Conservation (phyloP, 140 eudicot genomes). For the Flaveria floridana region DNA sequence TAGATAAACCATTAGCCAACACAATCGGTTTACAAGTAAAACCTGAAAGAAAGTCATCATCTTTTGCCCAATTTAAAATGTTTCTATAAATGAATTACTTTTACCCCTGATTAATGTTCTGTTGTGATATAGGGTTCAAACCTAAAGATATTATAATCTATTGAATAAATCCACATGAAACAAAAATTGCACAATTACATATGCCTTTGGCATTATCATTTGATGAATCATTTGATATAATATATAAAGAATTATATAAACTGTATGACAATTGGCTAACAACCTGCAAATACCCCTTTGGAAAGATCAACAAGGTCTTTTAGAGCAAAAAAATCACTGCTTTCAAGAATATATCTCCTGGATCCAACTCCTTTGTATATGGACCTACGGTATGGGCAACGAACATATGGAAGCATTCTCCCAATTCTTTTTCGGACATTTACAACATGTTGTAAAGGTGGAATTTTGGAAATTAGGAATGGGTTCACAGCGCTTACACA, state of each 20-base stretch:
- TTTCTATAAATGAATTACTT: not conserved
- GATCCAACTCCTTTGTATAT: conserved; percentile 81
- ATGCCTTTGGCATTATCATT: conserved; percentile 17
- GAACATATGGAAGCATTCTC: conserved; percentile 79
- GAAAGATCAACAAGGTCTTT: conserved; percentile 93
- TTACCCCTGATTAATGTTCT: not conserved
- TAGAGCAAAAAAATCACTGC: conserved; percentile 86
- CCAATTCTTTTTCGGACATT: conserved; percentile 73
- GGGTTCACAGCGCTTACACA: conserved; percentile 97
- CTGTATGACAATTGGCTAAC: conserved; percentile 16
- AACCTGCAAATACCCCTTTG: conserved; percentile 96
- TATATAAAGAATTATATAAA: not conserved
- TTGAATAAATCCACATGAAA: not conserved
- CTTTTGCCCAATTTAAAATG: not conserved
- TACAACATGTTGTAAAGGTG: conserved; percentile 78
- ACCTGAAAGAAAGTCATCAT: not conserved
- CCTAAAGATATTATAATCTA: not conserved
- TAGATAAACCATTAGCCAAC: not conserved
- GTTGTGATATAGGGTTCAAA: not conserved
- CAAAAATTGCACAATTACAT: not conserved
- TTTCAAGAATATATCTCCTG: conserved; percentile 86
- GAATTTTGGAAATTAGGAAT: conserved; percentile 69
- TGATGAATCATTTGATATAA: conserved; percentile 4
- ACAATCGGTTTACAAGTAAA: not conserved
- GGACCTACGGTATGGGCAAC: conserved; percentile 85